Percentiles rank a stretch among this genome's conserved stretches.
Conservation (phyloP, 2,329 filamentous ascomycete species). For the Purpureocillium takamizusanense region DNA sequence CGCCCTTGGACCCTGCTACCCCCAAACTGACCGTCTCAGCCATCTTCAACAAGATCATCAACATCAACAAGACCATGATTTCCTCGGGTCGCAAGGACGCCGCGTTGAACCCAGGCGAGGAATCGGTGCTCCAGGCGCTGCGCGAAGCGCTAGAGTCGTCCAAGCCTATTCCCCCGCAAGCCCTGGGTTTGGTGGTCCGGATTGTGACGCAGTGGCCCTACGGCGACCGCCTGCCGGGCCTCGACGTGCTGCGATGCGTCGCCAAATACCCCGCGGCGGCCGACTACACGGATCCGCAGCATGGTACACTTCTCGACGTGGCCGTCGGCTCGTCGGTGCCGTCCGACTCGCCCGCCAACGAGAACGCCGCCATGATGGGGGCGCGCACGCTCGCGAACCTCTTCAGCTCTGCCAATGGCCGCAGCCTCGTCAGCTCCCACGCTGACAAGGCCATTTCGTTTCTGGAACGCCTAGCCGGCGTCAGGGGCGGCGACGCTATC, state of each 20-base stretch:
- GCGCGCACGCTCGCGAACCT: conserved; percentile 75
- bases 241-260: conserved; percentile 82
- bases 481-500: conserved; percentile 36
- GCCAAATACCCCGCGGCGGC: conserved; percentile 62
- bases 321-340: conserved; percentile 30
- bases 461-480: conserved; percentile 52
- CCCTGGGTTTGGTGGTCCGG: conserved; percentile 58
- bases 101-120: conserved; percentile 63
- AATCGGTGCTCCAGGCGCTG: conserved; percentile 52
- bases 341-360: conserved; percentile 48
- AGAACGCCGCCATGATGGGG: conserved; percentile 84
- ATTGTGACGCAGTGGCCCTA: conserved; percentile 74
- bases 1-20: neutral
- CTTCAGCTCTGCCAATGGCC: conserved; percentile 66
- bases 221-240: conserved; percentile 67
- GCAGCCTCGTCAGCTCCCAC: conserved; percentile 51
- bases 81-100: conserved; percentile 62
- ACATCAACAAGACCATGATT: conserved; percentile 66
- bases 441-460: conserved; percentile 51
- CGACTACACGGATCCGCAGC: conserved; percentile 41
- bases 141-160: conserved; percentile 54
- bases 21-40: conserved; percentile 30
- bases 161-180: conserved; percentile 37
- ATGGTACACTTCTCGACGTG: conserved; percentile 51
- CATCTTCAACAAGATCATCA: conserved; percentile 67